These are phyloP conservation scores for Microstegium vimineum DNA, from an alignment of 176 grass and related monocot genomes.

Conservation along the genomic window DNA sequence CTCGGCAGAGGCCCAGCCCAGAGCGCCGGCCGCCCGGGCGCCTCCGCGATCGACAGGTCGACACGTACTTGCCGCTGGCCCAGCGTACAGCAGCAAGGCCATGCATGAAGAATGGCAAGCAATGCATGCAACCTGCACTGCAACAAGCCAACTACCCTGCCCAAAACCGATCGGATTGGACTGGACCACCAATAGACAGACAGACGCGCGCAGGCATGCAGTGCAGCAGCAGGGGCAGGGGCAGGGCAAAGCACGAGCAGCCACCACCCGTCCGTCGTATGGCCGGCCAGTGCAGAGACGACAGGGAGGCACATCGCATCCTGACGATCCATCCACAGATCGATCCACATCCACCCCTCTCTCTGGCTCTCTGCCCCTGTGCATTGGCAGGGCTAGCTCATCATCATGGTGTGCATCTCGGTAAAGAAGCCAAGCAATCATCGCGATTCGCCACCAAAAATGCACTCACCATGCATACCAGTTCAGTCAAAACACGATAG, in stretches of 20 bases:
- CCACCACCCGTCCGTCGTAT: conserved; percentile 6
- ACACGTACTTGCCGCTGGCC: conserved; percentile 25
- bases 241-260: not conserved
- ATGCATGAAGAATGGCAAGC: conserved; percentile 4
- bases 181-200: conserved; percentile 20
- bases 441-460: conserved; percentile 26
- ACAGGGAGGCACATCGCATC: conserved; percentile 15
- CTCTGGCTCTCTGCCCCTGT: not conserved
- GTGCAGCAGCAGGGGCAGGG: no score
- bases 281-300: conserved; percentile 5
- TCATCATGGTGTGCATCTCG: conserved; percentile 8
- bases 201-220: not conserved
- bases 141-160: not conserved
- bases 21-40: not conserved
- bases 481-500: conserved; percentile 41
- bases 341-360: not conserved
- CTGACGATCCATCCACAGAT: not conserved
- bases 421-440: not conserved
- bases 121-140: not conserved
- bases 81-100: conserved; percentile 15
- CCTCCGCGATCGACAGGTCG: not conserved
- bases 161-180: conserved; percentile 34
- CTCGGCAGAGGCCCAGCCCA: not conserved
- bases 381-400: not conserved
- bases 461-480: conserved; percentile 22